Conservation (phyloP, 2,329 filamentous ascomycete species). For the Aspergillus ruber region DNA sequence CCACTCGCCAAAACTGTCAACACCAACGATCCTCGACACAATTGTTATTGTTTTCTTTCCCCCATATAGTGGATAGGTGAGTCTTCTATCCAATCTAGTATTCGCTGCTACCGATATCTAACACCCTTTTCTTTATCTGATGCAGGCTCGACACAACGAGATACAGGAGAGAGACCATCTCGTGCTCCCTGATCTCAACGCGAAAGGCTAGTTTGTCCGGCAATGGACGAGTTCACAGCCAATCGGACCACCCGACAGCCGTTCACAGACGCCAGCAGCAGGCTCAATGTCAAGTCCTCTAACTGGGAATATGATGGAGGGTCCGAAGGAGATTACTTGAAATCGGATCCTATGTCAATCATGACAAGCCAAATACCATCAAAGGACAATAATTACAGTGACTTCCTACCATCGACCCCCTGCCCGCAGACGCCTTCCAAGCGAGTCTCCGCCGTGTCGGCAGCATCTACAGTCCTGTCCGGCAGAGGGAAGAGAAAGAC, state of each 20-base stretch:
- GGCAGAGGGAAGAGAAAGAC: slow-evolving; percentile 56
- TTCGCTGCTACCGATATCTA: too few relatives aligned
- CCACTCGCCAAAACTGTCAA: too few relatives aligned
- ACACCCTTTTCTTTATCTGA: too few relatives aligned
- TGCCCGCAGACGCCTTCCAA: slow-evolving; percentile 46
- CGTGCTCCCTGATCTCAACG: not conserved
- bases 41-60: too few relatives aligned
- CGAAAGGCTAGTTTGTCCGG: slow-evolving; percentile 13
- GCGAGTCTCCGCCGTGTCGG: slow-evolving; percentile 48
- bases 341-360: slow-evolving; percentile 22
- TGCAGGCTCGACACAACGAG: too few relatives aligned
- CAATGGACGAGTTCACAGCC: slow-evolving; percentile 15
- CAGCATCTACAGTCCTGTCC: slow-evolving; percentile 46
- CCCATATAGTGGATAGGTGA: too few relatives aligned
- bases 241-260: slow-evolving; percentile 28
- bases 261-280: slow-evolving; percentile 44
- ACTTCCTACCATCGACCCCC: slow-evolving; percentile 48
- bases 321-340: slow-evolving; percentile 9
- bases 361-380: slow-evolving; percentile 21
- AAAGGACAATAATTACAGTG: slow-evolving; percentile 38
- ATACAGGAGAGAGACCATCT: too few relatives aligned
- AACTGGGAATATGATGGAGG: slow-evolving; percentile 7
- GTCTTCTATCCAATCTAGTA: too few relatives aligned
- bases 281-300: slow-evolving; percentile 38
- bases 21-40: too few relatives aligned